These are phyloP conservation scores for Plasmodium adleri DNA, from an alignment of 169 alveolate species.

Conservation along the genomic window DNA sequence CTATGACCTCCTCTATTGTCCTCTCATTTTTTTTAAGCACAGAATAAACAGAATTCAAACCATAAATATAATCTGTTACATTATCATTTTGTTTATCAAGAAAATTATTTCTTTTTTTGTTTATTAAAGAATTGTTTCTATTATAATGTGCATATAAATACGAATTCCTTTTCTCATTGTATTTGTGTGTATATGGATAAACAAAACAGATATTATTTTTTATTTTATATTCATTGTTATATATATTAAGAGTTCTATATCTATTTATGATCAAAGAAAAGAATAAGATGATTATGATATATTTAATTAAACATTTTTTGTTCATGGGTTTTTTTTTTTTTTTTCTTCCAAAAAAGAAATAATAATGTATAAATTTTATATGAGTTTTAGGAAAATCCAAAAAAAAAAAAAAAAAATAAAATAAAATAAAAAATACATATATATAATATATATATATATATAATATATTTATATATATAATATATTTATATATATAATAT, in stretches of 20 bases:
- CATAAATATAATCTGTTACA: slow-evolving; percentile 46
- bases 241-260: neutral
- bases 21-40: slow-evolving; percentile 50
- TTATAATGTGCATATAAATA: neutral
- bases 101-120: slow-evolving; percentile 42
- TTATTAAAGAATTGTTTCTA: slow-evolving; percentile 1
- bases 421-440: too few species aligned
- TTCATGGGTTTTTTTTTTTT: neutral
- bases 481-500: too few species aligned
- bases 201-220: neutral
- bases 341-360: neutral
- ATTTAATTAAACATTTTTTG: too few species aligned
- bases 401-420: too few species aligned
- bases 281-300: neutral
- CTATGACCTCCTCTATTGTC: slow-evolving; percentile 26
- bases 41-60: slow-evolving; percentile 47
- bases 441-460: too few species aligned
- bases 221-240: neutral
- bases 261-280: neutral
- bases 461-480: too few species aligned
- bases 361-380: too few species aligned
- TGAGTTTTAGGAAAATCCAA: too few species aligned
- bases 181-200: neutral
- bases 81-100: slow-evolving; percentile 19
- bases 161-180: neutral